Evolutionary conservation across 148 eudicot genomes (phyloP).

Genomic region (Bassia scoparia): DNA sequence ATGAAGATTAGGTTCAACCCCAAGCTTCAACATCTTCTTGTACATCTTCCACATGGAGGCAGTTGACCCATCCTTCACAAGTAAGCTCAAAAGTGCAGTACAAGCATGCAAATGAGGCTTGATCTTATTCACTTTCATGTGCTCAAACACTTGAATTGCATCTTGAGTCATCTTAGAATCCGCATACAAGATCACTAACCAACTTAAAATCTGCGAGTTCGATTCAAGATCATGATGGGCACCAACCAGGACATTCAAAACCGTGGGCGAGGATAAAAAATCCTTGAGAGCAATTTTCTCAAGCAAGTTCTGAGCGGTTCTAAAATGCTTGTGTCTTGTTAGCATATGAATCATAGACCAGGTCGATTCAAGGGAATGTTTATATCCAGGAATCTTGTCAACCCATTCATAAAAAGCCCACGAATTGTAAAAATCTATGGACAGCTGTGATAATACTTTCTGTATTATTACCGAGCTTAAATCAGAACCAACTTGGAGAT

Average conservation of each 20-base stretch:
- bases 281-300: conserved; percentile 60
- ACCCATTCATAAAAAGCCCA: conserved; percentile 71
- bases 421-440: conserved; percentile 26
- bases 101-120: conserved; percentile 79
- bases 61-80: conserved; percentile 59
- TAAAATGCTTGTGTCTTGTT: conserved; percentile 48
- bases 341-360: conserved; percentile 74
- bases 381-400: conserved; percentile 58
- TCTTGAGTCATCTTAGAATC: conserved; percentile 64
- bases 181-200: conserved; percentile 78
- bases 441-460: conserved; percentile 34
- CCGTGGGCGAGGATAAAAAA: conserved; percentile 57
- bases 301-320: conserved; percentile 63
- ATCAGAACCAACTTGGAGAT: conserved; percentile 48
- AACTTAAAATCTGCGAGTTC: conserved; percentile 79
- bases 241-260: conserved; percentile 53
- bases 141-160: conserved; percentile 80
- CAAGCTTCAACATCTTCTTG: conserved; percentile 61
- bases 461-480: conserved; percentile 54
- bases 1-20: conserved; percentile 66
- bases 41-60: conserved; percentile 69
- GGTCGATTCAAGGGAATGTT: conserved; percentile 55
- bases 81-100: conserved; percentile 63
- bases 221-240: conserved; percentile 34
- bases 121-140: conserved; percentile 58